Evolutionary conservation across 768 basidiomycete genomes (phyloP), one percentile per base, ranked within the genome.

Genomic region (Pleurotus djamor): DNA sequence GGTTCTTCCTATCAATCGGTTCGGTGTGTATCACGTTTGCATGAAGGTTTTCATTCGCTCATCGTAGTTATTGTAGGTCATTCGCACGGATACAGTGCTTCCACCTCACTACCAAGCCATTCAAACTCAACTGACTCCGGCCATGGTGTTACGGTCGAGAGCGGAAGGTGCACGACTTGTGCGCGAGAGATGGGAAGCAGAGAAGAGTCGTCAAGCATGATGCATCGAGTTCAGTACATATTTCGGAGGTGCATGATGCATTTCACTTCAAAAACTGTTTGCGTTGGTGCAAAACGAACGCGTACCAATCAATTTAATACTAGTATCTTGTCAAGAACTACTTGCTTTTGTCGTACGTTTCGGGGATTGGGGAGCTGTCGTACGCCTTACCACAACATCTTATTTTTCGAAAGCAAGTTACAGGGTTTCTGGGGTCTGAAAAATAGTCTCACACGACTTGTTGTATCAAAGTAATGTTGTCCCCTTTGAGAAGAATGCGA

Each of bases 391-490:
- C 44, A 56, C 41, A 56, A 21, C 36, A 32, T n/a, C 28, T 56
- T 56, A 43, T 43, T 41, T 28, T 38, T 33, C 28, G 41, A 32
- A 38, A 56, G n/a, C 3, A 44, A 21, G 21, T 17, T 32, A 44
- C 37, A 41, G 1, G 17, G 14, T 54, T 34, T 36, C 44, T 16
- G 16, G 21, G 21, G 21, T 28, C 10, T 35, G 36, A 33, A 63
- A 36, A 57, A 17, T 5, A 43, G 54, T 17, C 5, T 74, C 63
- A 75, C 61, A 68, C 69, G 50, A 76, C 67, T 74, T 88, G 91
- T 70, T 96, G 94, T 70, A 98, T 96, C 57, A 96, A 84, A n/a
- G 96, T 98, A 69, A 98, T 98, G 71, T 96, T 97, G 71, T 98
- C 96, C 60, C 96, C 96, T 75, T 98, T 98, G 63, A 98, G 80